Evolutionary conservation across 2,329 filamentous ascomycete genomes (phyloP), one percentile per base, ranked within the genome.

Genomic region (Pestalotiopsis sp.): DNA sequence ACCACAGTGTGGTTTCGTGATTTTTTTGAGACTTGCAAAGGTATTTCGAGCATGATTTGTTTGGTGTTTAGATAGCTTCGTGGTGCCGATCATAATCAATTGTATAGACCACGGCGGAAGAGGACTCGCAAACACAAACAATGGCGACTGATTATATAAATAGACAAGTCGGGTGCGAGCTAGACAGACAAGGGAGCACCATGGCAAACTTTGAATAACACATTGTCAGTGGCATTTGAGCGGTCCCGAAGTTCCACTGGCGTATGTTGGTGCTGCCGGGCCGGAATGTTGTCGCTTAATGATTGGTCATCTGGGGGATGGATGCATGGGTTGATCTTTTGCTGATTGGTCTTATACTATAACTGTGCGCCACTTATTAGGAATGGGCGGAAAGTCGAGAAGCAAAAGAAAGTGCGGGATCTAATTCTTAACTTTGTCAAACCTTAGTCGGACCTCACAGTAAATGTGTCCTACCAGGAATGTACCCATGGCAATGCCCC

Each of bases 261-360:
- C 27, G 27, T 39, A 17, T 20, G 31, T 39, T 39, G 38, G 59
- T 62, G 59, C 59, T 62, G 27, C 17, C 56, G 56, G 52, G 52
- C 56, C 38, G 56, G 27, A 67, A n/a, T 60, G 65, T 36, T 67
- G 65, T 67, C 65, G 65, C n/a, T 4, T 27, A 9, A 11, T 67
- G 52, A 67, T 67, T 67, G 65, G 65, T 27, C 20, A 52, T 11
- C 1, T 23, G 7, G 17, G 6, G 5, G 17, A n/a, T 23, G 45
- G 7, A 23, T 52, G 45, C 45, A 52, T 52, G 45, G 45, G 17
- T 52, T n/a, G 31, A 17, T n/a, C 20, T 52, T 39, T 31, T 27
- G 31, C 31, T 67, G 65, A 67, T 67, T 67, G 65, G 65, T 27
- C 36, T 27, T 52, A 25, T 45, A 65, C n/a, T 49, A 65, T 31